These are phyloP conservation scores for Saccharomycopsis capsularis DNA, from an alignment of 805 yeast species.

Conservation along the genomic window DNA sequence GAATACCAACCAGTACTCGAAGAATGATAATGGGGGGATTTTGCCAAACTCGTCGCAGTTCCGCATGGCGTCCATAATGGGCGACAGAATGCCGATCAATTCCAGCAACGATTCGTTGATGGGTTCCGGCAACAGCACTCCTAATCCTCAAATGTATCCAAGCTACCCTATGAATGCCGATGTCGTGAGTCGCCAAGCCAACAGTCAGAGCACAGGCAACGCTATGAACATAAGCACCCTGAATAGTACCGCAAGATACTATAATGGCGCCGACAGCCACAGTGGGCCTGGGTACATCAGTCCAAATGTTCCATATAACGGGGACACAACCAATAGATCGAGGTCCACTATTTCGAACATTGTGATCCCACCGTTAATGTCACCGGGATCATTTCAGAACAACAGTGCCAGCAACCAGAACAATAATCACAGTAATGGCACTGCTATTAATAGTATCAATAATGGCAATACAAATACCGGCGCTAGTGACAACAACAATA, in stretches of 20 bases:
- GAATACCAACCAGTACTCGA: neutral
- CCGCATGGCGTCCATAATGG: neutral
- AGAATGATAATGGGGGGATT: neutral
- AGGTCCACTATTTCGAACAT: neutral
- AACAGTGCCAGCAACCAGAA: neutral
- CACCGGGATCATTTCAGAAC: neutral
- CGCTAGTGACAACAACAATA: too few species aligned
- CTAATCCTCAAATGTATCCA: too few species aligned
- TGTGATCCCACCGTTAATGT: neutral
- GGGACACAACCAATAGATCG: neutral
- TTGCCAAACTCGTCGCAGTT: neutral
- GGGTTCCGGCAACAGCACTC: neutral
- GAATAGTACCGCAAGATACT: neutral
- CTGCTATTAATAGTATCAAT: neutral
- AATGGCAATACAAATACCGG: too few species aligned
- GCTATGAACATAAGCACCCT: too few species aligned
- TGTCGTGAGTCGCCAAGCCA: too few species aligned
- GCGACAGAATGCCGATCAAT: neutral
- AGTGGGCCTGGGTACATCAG: neutral
- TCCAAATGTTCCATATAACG: neutral
- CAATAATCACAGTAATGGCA: conserved; percentile 1
- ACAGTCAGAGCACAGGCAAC: neutral
- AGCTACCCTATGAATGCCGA: too few species aligned
- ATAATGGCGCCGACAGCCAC: neutral
- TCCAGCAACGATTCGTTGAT: neutral